These are phyloP conservation scores for Phytopythium litorale DNA, from an alignment of 352 stramenopile species.

Conservation along the genomic window DNA sequence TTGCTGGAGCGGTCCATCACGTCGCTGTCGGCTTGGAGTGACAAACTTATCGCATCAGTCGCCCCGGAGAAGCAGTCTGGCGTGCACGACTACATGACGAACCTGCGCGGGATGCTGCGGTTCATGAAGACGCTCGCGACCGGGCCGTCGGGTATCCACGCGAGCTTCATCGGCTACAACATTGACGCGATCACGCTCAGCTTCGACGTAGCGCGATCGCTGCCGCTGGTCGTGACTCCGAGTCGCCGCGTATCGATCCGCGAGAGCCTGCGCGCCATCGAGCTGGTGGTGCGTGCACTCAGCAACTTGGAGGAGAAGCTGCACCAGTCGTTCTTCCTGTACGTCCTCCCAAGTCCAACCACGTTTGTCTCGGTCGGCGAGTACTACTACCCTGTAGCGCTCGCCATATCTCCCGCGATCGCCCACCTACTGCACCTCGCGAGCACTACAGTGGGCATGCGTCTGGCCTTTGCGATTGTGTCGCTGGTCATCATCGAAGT, in stretches of 20 bases:
- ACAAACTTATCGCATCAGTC: neutral
- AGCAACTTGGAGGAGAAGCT: conserved; percentile 89
- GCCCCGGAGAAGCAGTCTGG: conserved; percentile 17
- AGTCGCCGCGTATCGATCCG: conserved; percentile 11
- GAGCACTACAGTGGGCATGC: conserved; percentile 53
- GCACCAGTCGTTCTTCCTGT: conserved; percentile 88
- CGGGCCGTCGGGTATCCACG: conserved; percentile 61
- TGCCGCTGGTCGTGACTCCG: neutral
- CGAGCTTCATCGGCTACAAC: conserved; percentile 84
- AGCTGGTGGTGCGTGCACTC: conserved; percentile 67
- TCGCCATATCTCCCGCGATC: conserved; percentile 65
- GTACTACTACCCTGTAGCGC: conserved; percentile 79
- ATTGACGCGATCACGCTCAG: conserved; percentile 80
- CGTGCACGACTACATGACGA: conserved; percentile 38
- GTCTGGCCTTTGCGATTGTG: conserved; percentile 46
- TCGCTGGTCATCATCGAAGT: conserved; percentile 36
- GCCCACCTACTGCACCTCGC: conserved; percentile 49
- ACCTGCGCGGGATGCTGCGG: conserved; percentile 65
- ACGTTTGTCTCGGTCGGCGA: conserved; percentile 87
- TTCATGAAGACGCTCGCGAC: conserved; percentile 75
- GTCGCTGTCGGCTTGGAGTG: conserved; percentile 3
- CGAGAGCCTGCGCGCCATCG: conserved; percentile 46
- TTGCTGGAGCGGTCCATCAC: conserved; percentile 6
- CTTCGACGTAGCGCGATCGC: neutral
- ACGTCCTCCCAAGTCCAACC: conserved; percentile 64